Evolutionary conservation across 2,329 filamentous ascomycete genomes (phyloP), one percentile per base, ranked within the genome.

Genomic region (Plectosphaerella sp.): DNA sequence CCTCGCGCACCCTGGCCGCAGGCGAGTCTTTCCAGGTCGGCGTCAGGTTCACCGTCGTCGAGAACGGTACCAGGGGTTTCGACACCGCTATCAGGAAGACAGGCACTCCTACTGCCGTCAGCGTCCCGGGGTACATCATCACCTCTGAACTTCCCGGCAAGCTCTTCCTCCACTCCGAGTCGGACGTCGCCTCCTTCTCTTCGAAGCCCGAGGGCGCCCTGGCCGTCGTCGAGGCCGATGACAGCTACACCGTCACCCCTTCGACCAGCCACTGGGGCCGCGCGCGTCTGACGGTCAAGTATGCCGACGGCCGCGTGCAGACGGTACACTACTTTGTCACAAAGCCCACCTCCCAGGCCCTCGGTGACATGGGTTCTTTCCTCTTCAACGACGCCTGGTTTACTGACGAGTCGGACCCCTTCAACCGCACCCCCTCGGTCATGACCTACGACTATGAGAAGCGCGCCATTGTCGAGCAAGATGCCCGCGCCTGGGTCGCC

Each of bases 281-380:
- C 24, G 71, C 67, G 3, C 71, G 73, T 16, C 59, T 83, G 2
- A 73, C 69, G 0, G 67, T 84, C 28, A 60, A 57, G 0, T 84
- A 82, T 57, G 60, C 64, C 0, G 72, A 80, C 46, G 72, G 69
- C 2, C 74, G 69, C 49, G 64, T 62, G 1, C 80, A 84, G 60
- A 77, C 75, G 0, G 65, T 84, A 1, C 81, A 84, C 48, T 84
- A 84, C 64, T 78, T 70, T 53, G 64, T 84, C 48, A 78, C 75
- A 1, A 79, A 80, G 47, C 54, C 74, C 0, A 72, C 67, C 1
- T 65, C 74, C 0, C 65, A 76, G 2, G 64, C 72, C 0, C 58
- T 83, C 4, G 60, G 64, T 2, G 71, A 78, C 24, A 65, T 83
- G 0, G 80, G 79, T 0, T 61, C 61, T 6, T 84, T 84, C 57